These are phyloP conservation scores for Chloranthus sessilifolius DNA, from an alignment of 164 flowering plant genomes.

Conservation along the genomic window DNA sequence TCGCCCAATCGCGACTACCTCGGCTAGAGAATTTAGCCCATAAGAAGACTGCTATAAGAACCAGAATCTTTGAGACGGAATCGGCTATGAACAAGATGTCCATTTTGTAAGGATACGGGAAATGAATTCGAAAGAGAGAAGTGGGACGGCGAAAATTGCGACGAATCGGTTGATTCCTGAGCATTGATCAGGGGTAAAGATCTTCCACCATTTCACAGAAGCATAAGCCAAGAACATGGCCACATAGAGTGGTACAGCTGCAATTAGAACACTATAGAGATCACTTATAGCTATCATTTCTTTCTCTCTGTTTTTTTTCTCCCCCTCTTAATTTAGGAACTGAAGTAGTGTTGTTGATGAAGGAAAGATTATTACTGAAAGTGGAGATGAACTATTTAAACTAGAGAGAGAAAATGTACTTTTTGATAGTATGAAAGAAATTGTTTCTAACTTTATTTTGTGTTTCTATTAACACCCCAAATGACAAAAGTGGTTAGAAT, in stretches of 20 bases:
- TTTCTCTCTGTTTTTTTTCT: neutral
- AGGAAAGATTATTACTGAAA: too few relatives aligned
- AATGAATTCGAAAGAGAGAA: slow-evolving; percentile 36
- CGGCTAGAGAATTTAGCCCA: slow-evolving; percentile 25
- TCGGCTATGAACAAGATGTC: slow-evolving; percentile 31
- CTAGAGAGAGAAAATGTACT: too few relatives aligned
- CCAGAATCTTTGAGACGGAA: slow-evolving; percentile 16
- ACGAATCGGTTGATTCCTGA: slow-evolving; percentile 40
- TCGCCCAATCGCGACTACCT: slow-evolving; percentile 31
- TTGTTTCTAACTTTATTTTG: too few relatives aligned
- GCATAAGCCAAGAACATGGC: slow-evolving; percentile 36
- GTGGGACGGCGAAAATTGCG: slow-evolving; percentile 31
- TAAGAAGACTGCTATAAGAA: slow-evolving; percentile 14
- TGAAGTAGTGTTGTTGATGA: neutral
- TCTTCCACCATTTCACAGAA: slow-evolving; percentile 32
- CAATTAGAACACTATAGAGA: slow-evolving; percentile 27
- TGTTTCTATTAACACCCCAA: too few relatives aligned
- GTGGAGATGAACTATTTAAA: too few relatives aligned
- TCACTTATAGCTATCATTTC: slow-evolving; percentile 29
- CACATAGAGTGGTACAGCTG: slow-evolving; percentile 36
- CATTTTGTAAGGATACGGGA: slow-evolving; percentile 32
- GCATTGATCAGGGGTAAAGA: slow-evolving; percentile 35
- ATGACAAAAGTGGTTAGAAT: too few relatives aligned
- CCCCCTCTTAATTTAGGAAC: neutral
- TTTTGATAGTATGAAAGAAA: too few relatives aligned